phyloP scores from a whole-genome alignment of 2,329 filamentous ascomycete species.

The Fusarium anguioides region DNA sequence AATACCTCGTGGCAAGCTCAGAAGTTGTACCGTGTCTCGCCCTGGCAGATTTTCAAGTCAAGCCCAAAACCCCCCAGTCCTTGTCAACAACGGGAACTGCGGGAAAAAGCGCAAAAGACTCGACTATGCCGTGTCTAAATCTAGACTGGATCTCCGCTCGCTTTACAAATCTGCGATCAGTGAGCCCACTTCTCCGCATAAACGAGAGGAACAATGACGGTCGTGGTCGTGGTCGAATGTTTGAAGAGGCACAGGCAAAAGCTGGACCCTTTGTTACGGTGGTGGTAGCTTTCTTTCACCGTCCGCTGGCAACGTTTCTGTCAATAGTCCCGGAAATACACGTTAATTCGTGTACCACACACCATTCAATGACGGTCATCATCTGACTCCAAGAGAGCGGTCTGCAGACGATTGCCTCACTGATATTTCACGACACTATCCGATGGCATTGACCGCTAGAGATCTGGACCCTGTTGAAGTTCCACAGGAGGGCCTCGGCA shows the following conservation, averaged over 20 bases:
- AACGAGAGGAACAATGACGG: constrained; percentile 34
- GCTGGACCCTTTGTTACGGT: constrained; percentile 2
- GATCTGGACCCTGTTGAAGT: constrained; percentile 13
- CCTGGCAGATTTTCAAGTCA: constrained; percentile 22
- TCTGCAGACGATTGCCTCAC: constrained; percentile 31
- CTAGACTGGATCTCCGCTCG: constrained; percentile 9
- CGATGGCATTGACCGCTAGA: constrained; percentile 38
- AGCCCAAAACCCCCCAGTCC: neutral
- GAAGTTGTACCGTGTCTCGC: constrained; percentile 15
- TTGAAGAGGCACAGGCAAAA: constrained; percentile 1
- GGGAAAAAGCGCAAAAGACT: constrained; percentile 11
- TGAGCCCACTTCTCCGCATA: constrained; percentile 35
- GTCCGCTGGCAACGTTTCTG: constrained; percentile 18
- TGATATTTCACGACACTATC: constrained; percentile 12
- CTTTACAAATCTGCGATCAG: constrained; percentile 15
- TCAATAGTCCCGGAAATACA: constrained; percentile 7
- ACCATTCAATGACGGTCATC: constrained; percentile 1
- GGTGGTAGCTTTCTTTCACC: neutral
- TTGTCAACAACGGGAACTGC: constrained; percentile 1
- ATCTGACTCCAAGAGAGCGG: constrained; percentile 28
- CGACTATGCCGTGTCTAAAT: constrained; percentile 7
- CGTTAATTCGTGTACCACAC: constrained; percentile 1
- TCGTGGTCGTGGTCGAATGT: neutral
- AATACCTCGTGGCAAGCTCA: constrained; percentile 29
- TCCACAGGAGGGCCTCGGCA: constrained; percentile 20